Conservation (phyloP, 352 stramenopile genomes). For the Globisporangium sylvaticum region DNA sequence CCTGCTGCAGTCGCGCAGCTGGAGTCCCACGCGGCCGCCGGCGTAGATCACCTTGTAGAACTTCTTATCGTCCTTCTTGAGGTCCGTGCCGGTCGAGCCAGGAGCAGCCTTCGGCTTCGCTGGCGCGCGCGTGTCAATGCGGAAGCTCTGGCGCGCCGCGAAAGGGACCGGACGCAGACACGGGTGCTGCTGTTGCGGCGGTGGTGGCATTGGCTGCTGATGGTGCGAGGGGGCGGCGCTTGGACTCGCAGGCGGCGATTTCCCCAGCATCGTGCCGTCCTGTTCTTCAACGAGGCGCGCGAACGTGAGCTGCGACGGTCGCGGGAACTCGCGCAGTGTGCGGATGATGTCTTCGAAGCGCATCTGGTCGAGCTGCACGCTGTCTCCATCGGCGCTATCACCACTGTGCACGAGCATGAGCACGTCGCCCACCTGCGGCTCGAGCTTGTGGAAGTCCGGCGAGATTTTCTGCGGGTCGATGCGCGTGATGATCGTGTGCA, state of each 20-base stretch:
- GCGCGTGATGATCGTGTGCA: constrained; percentile 64
- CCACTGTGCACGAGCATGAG: constrained; percentile 46
- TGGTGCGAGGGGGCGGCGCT: neutral
- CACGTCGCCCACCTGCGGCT: constrained; percentile 60
- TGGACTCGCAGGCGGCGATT: constrained; percentile 12
- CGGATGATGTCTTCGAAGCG: constrained; percentile 70
- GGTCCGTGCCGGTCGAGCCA: constrained; percentile 14
- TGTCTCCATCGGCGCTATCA: constrained; percentile 15
- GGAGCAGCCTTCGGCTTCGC: neutral
- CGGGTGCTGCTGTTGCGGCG: constrained; percentile 6
- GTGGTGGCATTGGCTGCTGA: neutral
- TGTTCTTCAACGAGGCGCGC: constrained; percentile 37
- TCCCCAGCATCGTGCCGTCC: neutral
- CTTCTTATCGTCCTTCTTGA: constrained; percentile 33
- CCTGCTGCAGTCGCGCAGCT: constrained; percentile 41
- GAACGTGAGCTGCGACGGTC: constrained; percentile 61
- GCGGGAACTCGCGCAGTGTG: constrained; percentile 42
- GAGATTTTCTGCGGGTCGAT: constrained; percentile 64
- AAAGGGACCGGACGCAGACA: constrained; percentile 13
- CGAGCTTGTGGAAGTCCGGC: constrained; percentile 41
- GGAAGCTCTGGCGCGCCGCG: constrained; percentile 54
- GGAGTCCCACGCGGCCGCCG: constrained; percentile 42
- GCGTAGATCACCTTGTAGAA: constrained; percentile 73
- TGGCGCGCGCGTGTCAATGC: constrained; percentile 28
- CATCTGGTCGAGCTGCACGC: constrained; percentile 43